Base-by-base conservation (phyloP, 768 basidiomycete species). In the Suillus alpinus region DNA sequence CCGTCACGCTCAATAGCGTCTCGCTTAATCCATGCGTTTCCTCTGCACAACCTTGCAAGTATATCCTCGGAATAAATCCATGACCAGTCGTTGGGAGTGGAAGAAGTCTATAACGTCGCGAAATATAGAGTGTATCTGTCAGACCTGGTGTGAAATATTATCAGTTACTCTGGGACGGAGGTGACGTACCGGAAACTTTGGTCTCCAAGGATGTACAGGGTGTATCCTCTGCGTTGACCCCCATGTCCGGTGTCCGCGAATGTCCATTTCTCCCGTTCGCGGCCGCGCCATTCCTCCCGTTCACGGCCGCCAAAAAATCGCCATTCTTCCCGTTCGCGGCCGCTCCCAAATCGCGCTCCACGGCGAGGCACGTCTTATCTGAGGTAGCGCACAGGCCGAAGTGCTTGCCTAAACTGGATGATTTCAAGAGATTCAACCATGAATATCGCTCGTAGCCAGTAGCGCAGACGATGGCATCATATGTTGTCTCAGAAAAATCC, bases 381-480 rank as follows among this genome's bases (percentile, higher is more conserved):
- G 56, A 57, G 40, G 50, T 40, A 34, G 47, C 7, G 49, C 65
- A 50, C 32, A 80, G 66, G 34, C 78, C 77, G 46, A 78, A 78
- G 56, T 73, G 67, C 60, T 71, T 69, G 29, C 73, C 77, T 59
- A 82, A 63, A 53, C 62, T 60, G 43, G 81, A 81, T 26, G 74
- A 62, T 29, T 75, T 73, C 61, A 83, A 67, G 37, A 83, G 68
- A 31, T 75, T 67, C 50, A 79, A 63, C 82, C 82, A 84, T 0
- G 73, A 71, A n/a, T 76, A 71, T 31, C 82, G 77, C 59, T 82
- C 77, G 66, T 84, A 85, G 13, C 83, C 83, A 12, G 83, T 84
- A 2, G 81, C 83, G 67, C 80, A 83, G 56, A 85, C 68, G 65
- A 85, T 67, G 31, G 69, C 74, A 65, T 84, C 81, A 68, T 84